phyloP scores from a whole-genome alignment of 257 asterid genomes.

The Solanum virginianum region DNA sequence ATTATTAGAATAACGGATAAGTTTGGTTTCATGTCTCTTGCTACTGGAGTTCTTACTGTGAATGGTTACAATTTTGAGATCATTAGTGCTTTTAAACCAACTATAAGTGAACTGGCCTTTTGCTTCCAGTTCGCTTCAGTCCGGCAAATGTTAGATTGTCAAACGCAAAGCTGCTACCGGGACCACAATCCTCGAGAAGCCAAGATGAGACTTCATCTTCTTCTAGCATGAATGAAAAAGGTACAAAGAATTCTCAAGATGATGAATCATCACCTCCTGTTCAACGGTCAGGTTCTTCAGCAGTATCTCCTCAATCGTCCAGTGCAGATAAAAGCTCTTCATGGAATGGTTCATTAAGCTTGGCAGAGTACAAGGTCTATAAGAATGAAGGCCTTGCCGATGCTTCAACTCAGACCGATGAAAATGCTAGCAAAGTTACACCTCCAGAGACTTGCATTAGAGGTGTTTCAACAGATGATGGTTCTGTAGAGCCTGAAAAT shows the following conservation, averaged over 20 bases:
- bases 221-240: slow-evolving; percentile 63
- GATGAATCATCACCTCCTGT: slow-evolving; percentile 59
- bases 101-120: background rate
- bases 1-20: background rate
- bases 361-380: slow-evolving; percentile 73
- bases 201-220: slow-evolving; percentile 86
- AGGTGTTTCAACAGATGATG: slow-evolving; percentile 77
- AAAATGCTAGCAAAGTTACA: slow-evolving; percentile 21
- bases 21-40: background rate
- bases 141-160: slow-evolving; percentile 45
- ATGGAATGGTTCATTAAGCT: slow-evolving; percentile 61
- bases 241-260: slow-evolving; percentile 55
- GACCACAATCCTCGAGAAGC: slow-evolving; percentile 73
- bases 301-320: slow-evolving; percentile 58
- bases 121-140: slow-evolving; percentile 48
- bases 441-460: slow-evolving; percentile 42
- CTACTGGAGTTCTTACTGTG: background rate
- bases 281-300: slow-evolving; percentile 45
- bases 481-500: slow-evolving; percentile 23
- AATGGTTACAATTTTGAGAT: background rate
- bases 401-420: slow-evolving; percentile 97
- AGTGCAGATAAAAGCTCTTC: slow-evolving; percentile 48
- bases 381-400: slow-evolving; percentile 62
- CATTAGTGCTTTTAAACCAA: background rate
- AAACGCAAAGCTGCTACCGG: slow-evolving; percentile 64